Base-by-base conservation (phyloP, 306 rosid species). In the Alnus glutinosa region DNA sequence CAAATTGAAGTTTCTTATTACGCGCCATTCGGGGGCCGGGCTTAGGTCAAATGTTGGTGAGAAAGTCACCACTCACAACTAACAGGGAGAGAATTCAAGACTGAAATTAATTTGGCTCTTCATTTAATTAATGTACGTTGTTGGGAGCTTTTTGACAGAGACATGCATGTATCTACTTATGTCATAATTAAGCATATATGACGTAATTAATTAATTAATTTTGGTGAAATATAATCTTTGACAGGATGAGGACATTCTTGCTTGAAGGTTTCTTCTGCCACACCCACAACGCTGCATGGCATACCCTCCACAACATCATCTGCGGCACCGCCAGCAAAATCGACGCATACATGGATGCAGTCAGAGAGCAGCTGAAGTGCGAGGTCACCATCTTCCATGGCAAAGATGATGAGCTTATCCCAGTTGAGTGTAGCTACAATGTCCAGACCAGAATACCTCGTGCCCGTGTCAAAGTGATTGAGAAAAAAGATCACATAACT, bases 211-310 rank as follows among this genome's bases (percentile, higher is more conserved):
- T 10, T 32, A 30, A 15, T 2, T 23, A 23, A 14, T 34, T 18
- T 19, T 64, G 15, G 28, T 18, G 23, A 69, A 30, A 1, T 67
- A 8, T 5, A 23, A 23, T 23, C 28, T 10, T 36, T 36, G 11
- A 23, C 90, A 96, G 99, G 89, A 62, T 93, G 4, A 86, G 92
- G 79, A 85, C 90, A 1, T 96, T 88, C 80, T 85, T 96, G 87
- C 82, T 89, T 5, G 98, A 93, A 77, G 99, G 99, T n/a, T 96
- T 93, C 84, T 93, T 91, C 77, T 82, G 92, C n/a, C 99, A 96
- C 79, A 96, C 99, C 0, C 99, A 96, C 70, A 96, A 91, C 46
- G 98, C 99, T 13, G 98, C 99, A 3, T 96, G 99, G 99, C 99
- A 96, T 57, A 96, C 99, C 9, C 90, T 96, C 32, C 99, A 96